phyloP scores from a whole-genome alignment of 2,329 filamentous ascomycete genomes.

The Cladosporium sp. region DNA sequence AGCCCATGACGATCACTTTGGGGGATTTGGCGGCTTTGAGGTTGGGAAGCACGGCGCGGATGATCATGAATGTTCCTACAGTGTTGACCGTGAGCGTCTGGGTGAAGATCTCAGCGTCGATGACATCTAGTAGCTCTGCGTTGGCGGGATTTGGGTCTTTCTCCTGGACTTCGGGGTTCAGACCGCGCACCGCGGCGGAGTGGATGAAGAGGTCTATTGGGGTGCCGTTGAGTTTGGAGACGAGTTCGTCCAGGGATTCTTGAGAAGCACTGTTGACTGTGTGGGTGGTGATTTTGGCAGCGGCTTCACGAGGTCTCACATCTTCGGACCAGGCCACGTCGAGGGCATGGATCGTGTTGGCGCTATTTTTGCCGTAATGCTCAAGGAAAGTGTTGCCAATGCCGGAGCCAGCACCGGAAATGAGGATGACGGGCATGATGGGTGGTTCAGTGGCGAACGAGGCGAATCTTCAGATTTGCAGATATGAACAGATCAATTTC shows the following conservation, averaged over 20 bases:
- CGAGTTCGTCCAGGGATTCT: slow-evolving; percentile 1
- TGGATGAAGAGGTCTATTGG: slow-evolving; percentile 12
- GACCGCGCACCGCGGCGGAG: slow-evolving; percentile 1
- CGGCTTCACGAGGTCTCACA: background rate
- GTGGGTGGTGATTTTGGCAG: slow-evolving; percentile 1
- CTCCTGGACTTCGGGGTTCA: slow-evolving; percentile 8
- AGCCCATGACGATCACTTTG: slow-evolving; percentile 11
- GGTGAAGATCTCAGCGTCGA: slow-evolving; percentile 5
- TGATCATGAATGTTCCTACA: slow-evolving; percentile 10
- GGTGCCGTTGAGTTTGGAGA: background rate
- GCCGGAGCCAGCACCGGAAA: slow-evolving; percentile 8
- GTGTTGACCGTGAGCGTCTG: slow-evolving; percentile 7
- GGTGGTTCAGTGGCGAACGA: background rate
- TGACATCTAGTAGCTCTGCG: slow-evolving; percentile 7
- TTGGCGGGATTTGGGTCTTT: slow-evolving; percentile 1
- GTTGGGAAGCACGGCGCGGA: slow-evolving; percentile 9
- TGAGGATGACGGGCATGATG: slow-evolving; percentile 9
- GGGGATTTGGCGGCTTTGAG: background rate
- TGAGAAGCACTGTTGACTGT: slow-evolving; percentile 7
- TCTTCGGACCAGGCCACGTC: slow-evolving; percentile 7
- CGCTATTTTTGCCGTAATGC: slow-evolving; percentile 9
- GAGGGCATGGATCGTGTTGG: slow-evolving; percentile 7
- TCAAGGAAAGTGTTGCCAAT: slow-evolving; percentile 12
- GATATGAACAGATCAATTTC: background rate
- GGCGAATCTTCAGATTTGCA: no score